These are phyloP conservation scores for Mucor plumbeus DNA, from an alignment of 371 early-diverging fungal species.

Conservation along the genomic window DNA sequence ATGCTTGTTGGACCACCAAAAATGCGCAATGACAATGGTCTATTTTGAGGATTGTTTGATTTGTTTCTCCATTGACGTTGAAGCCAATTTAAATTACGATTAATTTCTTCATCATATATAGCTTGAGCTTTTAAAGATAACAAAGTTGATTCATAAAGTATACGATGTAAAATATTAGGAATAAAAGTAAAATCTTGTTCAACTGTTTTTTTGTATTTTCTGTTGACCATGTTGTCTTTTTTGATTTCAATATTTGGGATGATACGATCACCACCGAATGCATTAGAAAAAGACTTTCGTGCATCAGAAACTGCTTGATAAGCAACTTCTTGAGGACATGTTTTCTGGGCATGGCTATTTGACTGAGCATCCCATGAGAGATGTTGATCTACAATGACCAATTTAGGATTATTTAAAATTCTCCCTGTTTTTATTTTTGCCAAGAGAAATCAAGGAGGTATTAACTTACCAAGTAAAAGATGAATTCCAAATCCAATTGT, in stretches of 20 bases:
- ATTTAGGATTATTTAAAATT: constrained; percentile 10
- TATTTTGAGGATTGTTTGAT: constrained; percentile 2
- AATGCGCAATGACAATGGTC: constrained; percentile 45
- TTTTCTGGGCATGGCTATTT: constrained; percentile 61
- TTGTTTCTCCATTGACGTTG: constrained; percentile 13
- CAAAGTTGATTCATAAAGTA: constrained; percentile 69
- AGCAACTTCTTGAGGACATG: constrained; percentile 67
- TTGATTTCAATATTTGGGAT: constrained; percentile 34
- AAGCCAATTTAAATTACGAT: constrained; percentile 42
- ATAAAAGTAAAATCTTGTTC: constrained; percentile 61
- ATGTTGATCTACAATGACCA: constrained; percentile 55
- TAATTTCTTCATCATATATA: constrained; percentile 59
- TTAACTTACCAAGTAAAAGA: constrained; percentile 54
- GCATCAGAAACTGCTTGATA: constrained; percentile 70
- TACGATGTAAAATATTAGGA: constrained; percentile 68
- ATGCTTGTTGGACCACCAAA: constrained; percentile 50
- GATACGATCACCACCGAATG: constrained; percentile 21
- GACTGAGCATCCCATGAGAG: constrained; percentile 61
- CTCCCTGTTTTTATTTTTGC: constrained; percentile 3
- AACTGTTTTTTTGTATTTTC: neutral
- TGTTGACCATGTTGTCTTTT: constrained; percentile 8
- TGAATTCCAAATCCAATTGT: constrained; percentile 66
- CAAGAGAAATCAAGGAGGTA: constrained; percentile 20
- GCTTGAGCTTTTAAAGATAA: constrained; percentile 59
- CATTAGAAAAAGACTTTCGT: constrained; percentile 52